phyloP scores from a whole-genome alignment of 2,329 filamentous ascomycete genomes.

The Zasmidium angulare region DNA sequence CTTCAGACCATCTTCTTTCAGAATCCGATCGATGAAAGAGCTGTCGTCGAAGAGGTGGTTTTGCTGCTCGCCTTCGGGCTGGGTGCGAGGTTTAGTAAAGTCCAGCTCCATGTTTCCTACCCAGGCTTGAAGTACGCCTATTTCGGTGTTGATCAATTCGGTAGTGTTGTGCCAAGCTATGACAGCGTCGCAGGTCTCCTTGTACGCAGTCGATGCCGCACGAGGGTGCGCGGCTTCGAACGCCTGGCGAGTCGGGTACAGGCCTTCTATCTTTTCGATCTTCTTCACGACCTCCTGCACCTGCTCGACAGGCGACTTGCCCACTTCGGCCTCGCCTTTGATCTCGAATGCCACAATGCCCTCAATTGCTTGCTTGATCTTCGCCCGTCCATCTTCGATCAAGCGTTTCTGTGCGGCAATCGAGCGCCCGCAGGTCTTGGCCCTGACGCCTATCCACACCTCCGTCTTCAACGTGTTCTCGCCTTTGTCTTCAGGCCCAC shows the following conservation, averaged over 20 bases:
- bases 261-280: slow-evolving; percentile 81
- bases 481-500: slow-evolving; percentile 71
- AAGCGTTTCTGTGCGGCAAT: slow-evolving; percentile 81
- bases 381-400: slow-evolving; percentile 77
- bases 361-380: slow-evolving; percentile 74
- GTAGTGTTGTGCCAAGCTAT: slow-evolving; percentile 97
- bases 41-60: slow-evolving; percentile 83
- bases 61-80: slow-evolving; percentile 59
- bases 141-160: slow-evolving; percentile 90
- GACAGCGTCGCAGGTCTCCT: slow-evolving; percentile 81
- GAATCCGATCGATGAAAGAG: slow-evolving; percentile 87
- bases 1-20: slow-evolving; percentile 93
- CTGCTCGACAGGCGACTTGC: slow-evolving; percentile 83
- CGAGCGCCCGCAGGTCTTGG: slow-evolving; percentile 79
- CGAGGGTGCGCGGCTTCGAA: slow-evolving; percentile 74
- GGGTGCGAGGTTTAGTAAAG: slow-evolving; percentile 73
- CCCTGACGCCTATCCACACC: slow-evolving; percentile 84
- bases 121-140: slow-evolving; percentile 90
- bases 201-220: slow-evolving; percentile 73
- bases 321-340: slow-evolving; percentile 86
- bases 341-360: slow-evolving; percentile 92
- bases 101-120: slow-evolving; percentile 95
- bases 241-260: slow-evolving; percentile 78
- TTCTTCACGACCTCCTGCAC: slow-evolving; percentile 85
- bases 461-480: slow-evolving; percentile 67